Evolutionary conservation across 164 flowering plant genomes (phyloP), one percentile per base, ranked within the genome.

Genomic region (Piper longum): DNA sequence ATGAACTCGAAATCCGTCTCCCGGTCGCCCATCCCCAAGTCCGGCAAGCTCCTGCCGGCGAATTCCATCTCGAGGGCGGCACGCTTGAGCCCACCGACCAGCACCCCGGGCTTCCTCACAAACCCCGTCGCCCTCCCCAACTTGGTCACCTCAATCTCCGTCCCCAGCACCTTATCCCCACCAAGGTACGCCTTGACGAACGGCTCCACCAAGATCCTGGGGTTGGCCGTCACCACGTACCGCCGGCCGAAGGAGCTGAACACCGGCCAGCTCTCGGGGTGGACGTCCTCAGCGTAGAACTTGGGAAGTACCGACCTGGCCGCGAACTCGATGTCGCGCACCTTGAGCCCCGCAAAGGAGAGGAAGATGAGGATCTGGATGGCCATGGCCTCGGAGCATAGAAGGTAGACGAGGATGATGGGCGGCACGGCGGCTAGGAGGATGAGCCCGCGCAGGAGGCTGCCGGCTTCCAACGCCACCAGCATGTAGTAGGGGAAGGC

Each of bases 401-500:
- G 78, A 3, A 82, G 3, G 81, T 84, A 83, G 0, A 70, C 56
- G 69, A 84, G 69, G 70, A 76, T 79, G 14, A 80, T 78, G 62
- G 84, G 63, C 3, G 95, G 95, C 2, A 72, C 79, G 6, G 88
- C 76, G 1, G 69, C 65, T 1, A 85, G 71, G 0, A 88, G 82
- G 14, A 84, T 4, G 0, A 85, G 61, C 7, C 75, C 91, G 13
- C 95, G 48, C 0, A 81, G 5, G 8, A 88, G 65, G 70, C 84
- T 81, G 0, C 95, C 95, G 7, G 84, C 87, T 66, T 88, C 95
- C 11, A 85, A 63, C 1, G 95, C 91, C 9, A 88, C 71, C 12
- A 88, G 88, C 77, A 88, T 62, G 86, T 58, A 88, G 67, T 85
- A 88, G 26, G 95, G 95, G 68, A 88, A 88, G 13, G 91, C 76